These are phyloP conservation scores for Alternaria sp. DNA, from an alignment of 2,329 filamentous ascomycete genomes.

Conservation along the genomic window DNA sequence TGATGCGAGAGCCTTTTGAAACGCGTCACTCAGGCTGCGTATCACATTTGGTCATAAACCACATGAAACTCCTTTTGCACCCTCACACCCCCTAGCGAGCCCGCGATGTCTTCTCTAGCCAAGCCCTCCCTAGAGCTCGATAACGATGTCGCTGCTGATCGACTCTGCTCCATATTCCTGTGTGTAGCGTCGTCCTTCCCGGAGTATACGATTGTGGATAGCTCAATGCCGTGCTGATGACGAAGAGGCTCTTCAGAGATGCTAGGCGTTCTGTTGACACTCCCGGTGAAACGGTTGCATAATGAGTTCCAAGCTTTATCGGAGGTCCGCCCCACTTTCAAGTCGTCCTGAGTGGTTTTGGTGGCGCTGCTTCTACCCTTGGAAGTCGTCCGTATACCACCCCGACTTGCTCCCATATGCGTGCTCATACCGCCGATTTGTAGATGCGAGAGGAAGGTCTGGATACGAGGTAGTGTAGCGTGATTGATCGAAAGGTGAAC, in stretches of 20 bases:
- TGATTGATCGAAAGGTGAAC: slow-evolving; percentile 20
- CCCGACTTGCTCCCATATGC: background rate
- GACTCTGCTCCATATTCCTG: background rate
- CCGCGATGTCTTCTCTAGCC: background rate
- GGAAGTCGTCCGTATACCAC: background rate
- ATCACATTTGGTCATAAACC: background rate
- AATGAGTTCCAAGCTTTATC: background rate
- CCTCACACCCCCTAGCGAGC: background rate
- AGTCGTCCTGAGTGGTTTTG: background rate
- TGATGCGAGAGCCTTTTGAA: background rate
- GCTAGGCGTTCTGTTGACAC: background rate
- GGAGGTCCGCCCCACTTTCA: background rate
- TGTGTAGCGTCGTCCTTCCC: background rate
- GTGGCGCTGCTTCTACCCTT: background rate
- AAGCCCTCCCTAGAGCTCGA: background rate
- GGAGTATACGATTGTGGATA: slow-evolving; percentile 9
- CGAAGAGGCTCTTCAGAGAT: slow-evolving; percentile 9
- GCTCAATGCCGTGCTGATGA: slow-evolving; percentile 10
- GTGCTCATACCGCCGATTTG: slow-evolving; percentile 5
- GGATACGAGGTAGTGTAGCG: slow-evolving; percentile 12
- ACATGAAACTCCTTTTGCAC: background rate
- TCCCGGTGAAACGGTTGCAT: background rate
- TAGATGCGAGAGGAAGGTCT: slow-evolving; percentile 9
- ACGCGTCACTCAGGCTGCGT: background rate
- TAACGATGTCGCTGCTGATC: background rate